These are phyloP conservation scores for Barbarea vulgaris DNA, from an alignment of 345 rosid genomes.

Conservation along the genomic window DNA sequence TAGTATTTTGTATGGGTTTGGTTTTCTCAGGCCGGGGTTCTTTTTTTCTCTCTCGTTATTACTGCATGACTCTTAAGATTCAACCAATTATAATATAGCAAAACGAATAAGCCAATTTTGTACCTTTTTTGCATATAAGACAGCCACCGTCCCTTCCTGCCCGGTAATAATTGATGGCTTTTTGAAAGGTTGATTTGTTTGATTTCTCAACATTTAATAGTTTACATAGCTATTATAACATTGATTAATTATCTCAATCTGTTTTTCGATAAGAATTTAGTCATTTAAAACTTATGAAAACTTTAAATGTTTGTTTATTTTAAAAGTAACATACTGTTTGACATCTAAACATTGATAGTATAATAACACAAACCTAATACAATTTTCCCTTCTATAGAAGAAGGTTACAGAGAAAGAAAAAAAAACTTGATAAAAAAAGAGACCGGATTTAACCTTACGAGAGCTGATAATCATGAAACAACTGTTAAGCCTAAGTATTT, in stretches of 20 bases:
- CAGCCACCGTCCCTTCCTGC: slow-evolving; percentile 31
- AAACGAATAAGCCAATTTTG: slow-evolving; percentile 28
- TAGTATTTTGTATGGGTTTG: background rate
- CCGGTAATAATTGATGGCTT: slow-evolving; percentile 28
- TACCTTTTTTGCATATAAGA: slow-evolving; percentile 24
- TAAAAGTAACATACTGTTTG: background rate
- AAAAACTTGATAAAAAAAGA: background rate
- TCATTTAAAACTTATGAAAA: background rate
- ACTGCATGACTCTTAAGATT: slow-evolving; percentile 14
- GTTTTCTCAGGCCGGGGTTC: background rate
- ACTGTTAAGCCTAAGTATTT: background rate
- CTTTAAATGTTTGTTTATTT: background rate
- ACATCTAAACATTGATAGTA: background rate
- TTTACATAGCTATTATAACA: background rate
- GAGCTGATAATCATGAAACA: background rate
- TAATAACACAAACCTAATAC: background rate
- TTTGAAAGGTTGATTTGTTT: slow-evolving; percentile 33
- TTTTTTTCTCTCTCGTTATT: background rate
- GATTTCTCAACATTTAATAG: slow-evolving; percentile 10
- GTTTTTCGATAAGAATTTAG: background rate
- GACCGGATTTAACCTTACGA: background rate
- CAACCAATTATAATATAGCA: slow-evolving; percentile 18
- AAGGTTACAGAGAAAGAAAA: no score
- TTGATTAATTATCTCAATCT: slow-evolving; percentile 5
- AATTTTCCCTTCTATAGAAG: background rate